These are phyloP conservation scores for Fusarium pilosicola DNA, from an alignment of 2,329 filamentous ascomycete species.

Conservation along the genomic window DNA sequence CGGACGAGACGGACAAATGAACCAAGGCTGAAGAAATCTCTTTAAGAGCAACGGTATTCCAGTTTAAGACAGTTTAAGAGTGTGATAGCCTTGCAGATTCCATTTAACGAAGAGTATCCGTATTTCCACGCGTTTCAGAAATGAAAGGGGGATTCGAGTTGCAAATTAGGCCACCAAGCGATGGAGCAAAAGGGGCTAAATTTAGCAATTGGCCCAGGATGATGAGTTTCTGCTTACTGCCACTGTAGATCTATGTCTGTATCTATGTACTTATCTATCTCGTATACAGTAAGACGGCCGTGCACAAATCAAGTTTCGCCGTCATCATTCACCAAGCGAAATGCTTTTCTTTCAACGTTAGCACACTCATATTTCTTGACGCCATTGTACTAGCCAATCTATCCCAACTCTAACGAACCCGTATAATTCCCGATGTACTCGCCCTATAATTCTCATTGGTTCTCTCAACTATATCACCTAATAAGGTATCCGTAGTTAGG, in stretches of 20 bases:
- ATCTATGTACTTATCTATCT: not conserved
- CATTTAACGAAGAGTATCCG: conserved; percentile 2
- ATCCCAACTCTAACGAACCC: not conserved
- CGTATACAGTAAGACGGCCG: conserved; percentile 6
- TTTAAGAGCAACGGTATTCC: conserved; percentile 4
- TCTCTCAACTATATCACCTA: not conserved
- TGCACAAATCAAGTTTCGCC: conserved; percentile 15
- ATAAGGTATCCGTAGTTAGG: too few species aligned
- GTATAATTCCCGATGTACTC: conserved; percentile 19
- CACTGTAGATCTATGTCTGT: conserved; percentile 28
- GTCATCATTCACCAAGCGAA: not conserved
- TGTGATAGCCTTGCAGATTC: not conserved
- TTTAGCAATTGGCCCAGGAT: conserved; percentile 40
- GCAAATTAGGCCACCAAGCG: conserved; percentile 42
- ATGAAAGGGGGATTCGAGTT: conserved; percentile 25
- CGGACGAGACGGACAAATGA: not conserved
- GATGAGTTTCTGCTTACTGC: conserved; percentile 10
- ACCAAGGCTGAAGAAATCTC: not conserved
- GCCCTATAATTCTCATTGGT: not conserved
- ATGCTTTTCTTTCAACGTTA: not conserved
- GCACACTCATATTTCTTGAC: not conserved
- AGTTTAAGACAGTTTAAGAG: conserved; percentile 1
- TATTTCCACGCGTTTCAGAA: not conserved
- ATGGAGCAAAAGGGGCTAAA: conserved; percentile 42
- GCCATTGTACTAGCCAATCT: not conserved